Percentiles rank a stretch among this genome's conserved stretches.
phyloP scores from a whole-genome alignment of 306 rosid genomes.

The Ceratonia siliqua region DNA sequence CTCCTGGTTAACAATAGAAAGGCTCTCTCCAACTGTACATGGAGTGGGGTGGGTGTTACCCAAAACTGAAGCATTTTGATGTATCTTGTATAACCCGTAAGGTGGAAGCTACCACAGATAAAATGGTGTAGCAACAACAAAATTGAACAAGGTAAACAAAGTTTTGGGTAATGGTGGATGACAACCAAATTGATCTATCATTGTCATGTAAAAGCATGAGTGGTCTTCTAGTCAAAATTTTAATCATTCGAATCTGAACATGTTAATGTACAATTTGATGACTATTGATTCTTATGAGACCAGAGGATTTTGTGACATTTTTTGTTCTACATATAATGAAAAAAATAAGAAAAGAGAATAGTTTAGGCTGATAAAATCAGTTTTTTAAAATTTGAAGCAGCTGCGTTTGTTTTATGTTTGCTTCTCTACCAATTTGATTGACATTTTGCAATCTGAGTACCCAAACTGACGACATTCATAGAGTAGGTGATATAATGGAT shows the following conservation, averaged over 20 bases:
- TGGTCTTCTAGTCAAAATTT: background rate
- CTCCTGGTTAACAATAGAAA: background rate
- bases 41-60: background rate
- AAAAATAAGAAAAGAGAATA: background rate
- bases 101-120: background rate
- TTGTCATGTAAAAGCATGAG: background rate
- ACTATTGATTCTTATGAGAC: background rate
- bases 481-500: background rate
- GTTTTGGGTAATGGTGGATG: constrained; percentile 3
- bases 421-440: background rate
- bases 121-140: background rate
- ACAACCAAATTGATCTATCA: background rate
- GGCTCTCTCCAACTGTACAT: background rate
- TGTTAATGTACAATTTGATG: background rate
- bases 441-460: background rate
- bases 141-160: background rate
- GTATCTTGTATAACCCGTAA: background rate
- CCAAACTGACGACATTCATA: background rate
- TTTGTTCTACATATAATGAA: background rate
- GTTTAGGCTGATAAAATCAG: background rate
- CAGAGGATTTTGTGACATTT: background rate
- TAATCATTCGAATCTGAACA: background rate
- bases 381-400: background rate
- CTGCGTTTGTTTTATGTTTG: background rate
- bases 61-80: background rate